Evolutionary conservation across 2,329 filamentous ascomycete species (phyloP).

Genomic region (Metarhizium humberi): DNA sequence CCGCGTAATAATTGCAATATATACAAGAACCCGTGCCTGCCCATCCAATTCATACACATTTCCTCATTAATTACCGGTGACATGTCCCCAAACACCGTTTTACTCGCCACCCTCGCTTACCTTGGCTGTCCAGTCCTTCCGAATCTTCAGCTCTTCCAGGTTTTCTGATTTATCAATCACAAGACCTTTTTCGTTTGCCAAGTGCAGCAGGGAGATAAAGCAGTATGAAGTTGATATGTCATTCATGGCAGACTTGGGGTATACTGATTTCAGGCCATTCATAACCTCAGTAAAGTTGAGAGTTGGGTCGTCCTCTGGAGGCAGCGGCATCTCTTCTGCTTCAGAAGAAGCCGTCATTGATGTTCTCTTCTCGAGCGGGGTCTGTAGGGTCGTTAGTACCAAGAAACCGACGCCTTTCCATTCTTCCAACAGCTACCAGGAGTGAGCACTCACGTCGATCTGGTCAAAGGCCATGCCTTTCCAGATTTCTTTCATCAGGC

Average conservation of each 20-base stretch:
- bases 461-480: conserved; percentile 52
- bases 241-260: conserved; percentile 75
- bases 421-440: background rate
- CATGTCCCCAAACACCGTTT: background rate
- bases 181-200: conserved; percentile 89
- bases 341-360: conserved; percentile 18
- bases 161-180: conserved; percentile 57
- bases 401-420: background rate
- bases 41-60: background rate
- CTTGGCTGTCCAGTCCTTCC: conserved; percentile 53
- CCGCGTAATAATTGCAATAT: background rate
- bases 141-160: conserved; percentile 50
- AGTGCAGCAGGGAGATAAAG: conserved; percentile 85
- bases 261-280: conserved; percentile 78
- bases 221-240: conserved; percentile 92
- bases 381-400: background rate
- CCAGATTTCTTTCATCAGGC: conserved; percentile 63
- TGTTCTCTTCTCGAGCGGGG: background rate
- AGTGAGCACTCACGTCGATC: conserved; percentile 34
- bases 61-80: background rate
- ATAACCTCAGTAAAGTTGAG: conserved; percentile 89
- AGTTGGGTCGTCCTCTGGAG: conserved; percentile 33
- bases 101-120: conserved; percentile 33
- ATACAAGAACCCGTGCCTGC: background rate
- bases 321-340: conserved; percentile 20